Evolutionary conservation across 345 rosid species (phyloP), one percentile per base, ranked within the genome.

Genomic region (Citrus reticulata): DNA sequence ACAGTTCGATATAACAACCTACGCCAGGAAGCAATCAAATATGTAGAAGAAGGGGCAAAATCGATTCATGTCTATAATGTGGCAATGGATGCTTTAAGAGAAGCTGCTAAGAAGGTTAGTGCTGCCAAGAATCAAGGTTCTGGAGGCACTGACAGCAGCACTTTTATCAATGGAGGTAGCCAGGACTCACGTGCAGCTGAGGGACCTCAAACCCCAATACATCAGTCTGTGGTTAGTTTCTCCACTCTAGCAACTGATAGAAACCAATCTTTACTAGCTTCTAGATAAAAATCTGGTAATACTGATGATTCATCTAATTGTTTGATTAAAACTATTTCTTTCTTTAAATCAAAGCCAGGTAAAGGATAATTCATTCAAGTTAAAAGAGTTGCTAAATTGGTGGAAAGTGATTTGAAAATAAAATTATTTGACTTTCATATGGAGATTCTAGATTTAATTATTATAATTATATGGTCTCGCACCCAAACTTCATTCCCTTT

Each of bases 41-140:
- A 84, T 80, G 95, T 90, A 19, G 96, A 93, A 77, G 95, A 92
- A 73, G 98, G 98, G 9, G 91, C 96, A 58, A 93, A 93, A 78
- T 90, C 98, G 14, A 83, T 89, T 69, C 87, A 88, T 71, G 70
- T 85, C 14, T 93, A 93, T 83, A 85, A 90, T 81, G 90, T 90
- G 78, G 95, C 98, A 6, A 87, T 91, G 91, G 87, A 81, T 84
- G 92, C 92, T 57, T 78, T 93, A 79, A 90, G 86, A 78, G 92
- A 92, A 76, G 96, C 96, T 73, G 77, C 89, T 24, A 92, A 82
- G 75, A 93, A 87, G 86, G 91, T 93, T 55, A 86, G 87, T 77
- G 80, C 84, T 62, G 84, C 82, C 29, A 92, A 83, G 78, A 86
- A 69, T 81, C 88, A 81, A 59, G 78, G 83, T 80, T 77, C 83